Evolutionary conservation across 2,329 filamentous ascomycete species (phyloP), one percentile per base, ranked within the genome.

Genomic region (Aspergillus amoenus): DNA sequence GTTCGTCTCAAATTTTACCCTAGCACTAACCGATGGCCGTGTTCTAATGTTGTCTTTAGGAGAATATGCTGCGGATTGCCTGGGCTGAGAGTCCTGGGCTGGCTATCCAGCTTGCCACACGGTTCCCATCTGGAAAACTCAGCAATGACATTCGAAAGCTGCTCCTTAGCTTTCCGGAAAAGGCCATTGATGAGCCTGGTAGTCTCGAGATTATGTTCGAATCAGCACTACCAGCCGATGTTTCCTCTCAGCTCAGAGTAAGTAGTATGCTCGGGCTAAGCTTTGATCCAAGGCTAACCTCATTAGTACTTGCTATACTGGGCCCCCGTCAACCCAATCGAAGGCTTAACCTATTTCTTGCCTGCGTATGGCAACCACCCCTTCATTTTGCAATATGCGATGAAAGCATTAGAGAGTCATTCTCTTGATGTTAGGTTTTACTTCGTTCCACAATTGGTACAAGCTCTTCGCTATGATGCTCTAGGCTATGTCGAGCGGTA

Each of bases 381-480:
- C 0, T 95, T 93, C 75, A 83, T 99, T 52, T 85, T 97, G 40
- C 95, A 99, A 73, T 99, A 97, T 73, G 94, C 94, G 1, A 96
- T 99, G 88, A 86, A 93, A 67, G 91, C 94, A 3, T 76, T 99
- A 47, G 94, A 99, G 71, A 93, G 89, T 65, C 94, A 99, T 69
- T 88, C 92, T 0, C 88, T 97, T n/a, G 94, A 97, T 70, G 87
- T 97, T 18, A 96, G 93, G 0, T 99, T 99, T 81, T 99, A 97
- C 76, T 97, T 97, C 70, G 94, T 99, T 3, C 94, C 95, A 6
- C 94, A 99, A 72, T 95, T 99, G 66, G 94, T 99, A 13, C 94
- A 99, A 73, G 89, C 91, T 43, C 82, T 99, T 43, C 88, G 94
- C 53, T 97, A 97, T 67, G 94, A 99, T 79, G 84, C 84, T 12